Evolutionary conservation across 2,329 filamentous ascomycete genomes (phyloP).

Genomic region (Rachicladosporium sp.): DNA sequence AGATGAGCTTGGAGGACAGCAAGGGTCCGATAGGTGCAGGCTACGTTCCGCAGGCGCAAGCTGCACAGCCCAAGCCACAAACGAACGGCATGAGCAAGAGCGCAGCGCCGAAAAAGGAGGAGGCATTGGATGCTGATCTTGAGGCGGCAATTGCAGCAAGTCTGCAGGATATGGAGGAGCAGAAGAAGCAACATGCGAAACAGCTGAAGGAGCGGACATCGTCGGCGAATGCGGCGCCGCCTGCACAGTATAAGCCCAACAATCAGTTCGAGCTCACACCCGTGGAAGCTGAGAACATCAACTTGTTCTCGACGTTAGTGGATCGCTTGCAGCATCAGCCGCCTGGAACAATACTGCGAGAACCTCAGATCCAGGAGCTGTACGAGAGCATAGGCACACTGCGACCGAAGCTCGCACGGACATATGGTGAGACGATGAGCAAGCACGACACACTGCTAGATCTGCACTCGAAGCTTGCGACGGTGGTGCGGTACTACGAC

Average conservation of each 20-base stretch:
- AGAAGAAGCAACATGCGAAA: conserved; percentile 81
- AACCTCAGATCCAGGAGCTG: conserved; percentile 94
- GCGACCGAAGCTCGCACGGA: conserved; percentile 83
- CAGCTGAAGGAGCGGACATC: conserved; percentile 61
- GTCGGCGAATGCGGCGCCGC: conserved; percentile 34
- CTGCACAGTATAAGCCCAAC: conserved; percentile 52
- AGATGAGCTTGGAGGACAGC: conserved; percentile 94
- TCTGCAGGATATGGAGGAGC: conserved; percentile 91
- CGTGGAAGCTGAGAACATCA: conserved; percentile 94
- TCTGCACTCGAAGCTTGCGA: conserved; percentile 86
- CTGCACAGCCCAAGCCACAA: conserved; percentile 15
- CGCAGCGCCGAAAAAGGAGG: conserved; percentile 30
- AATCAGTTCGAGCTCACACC: conserved; percentile 90
- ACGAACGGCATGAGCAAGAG: conserved; percentile 4
- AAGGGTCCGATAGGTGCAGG: conserved; percentile 58
- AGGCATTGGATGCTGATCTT: conserved; percentile 85
- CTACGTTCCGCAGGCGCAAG: conserved; percentile 50
- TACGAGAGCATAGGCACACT: conserved; percentile 95
- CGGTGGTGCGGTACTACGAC: conserved; percentile 94
- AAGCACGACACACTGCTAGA: conserved; percentile 95
- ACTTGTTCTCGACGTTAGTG: conserved; percentile 84
- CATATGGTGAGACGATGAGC: conserved; percentile 98
- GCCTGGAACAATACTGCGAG: conserved; percentile 86
- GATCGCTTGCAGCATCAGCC: conserved; percentile 91
- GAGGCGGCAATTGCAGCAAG: conserved; percentile 94